Base-by-base conservation (phyloP, 495 filamentous ascomycete species). In the Penicillium arizonense region DNA sequence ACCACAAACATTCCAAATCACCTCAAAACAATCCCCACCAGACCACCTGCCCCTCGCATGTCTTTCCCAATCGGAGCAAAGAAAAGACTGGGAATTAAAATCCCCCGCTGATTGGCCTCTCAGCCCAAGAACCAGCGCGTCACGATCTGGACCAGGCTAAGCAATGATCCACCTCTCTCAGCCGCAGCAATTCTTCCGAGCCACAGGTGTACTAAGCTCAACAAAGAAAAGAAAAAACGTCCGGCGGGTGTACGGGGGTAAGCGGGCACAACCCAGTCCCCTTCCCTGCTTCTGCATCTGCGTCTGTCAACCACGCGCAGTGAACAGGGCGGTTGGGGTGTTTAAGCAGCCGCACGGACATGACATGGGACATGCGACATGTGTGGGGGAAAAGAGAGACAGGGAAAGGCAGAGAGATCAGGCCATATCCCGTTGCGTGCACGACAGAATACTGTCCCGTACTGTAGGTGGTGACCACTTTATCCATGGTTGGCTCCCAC, bases 91-190 rank as follows among this genome's bases (percentile, higher is more conserved):
- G 47, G 44, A 56, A 16, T 44, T 26, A 37, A 32, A 34, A 20
- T 32, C 12, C 10, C 21, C 37, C 6, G n/a, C 37, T 54, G 9
- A 67, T 64, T 59, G 81, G 78, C 26, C 24, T 32, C 41, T 57
- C 44, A 23, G 77, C 10, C 78, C 75, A 16, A 65, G 55, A 38
- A 58, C 79, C 44, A 54, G 14, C 38, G 16, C 13, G 24, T 82
- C 44, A 73, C 78, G 28, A 77, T 80, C 56, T 84, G 79, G 79
- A 71, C 80, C 59, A 80, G 78, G 75, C 70, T 82, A 42, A 50
- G 47, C 47, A 50, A 34, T 34, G 34, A 50, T 55, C 51, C 37
- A 23, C 49, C 51, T 23, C 18, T 48, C 41, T 55, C 51, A 46
- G 44, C 45, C 14, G 40, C 52, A 53, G 51, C 42, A 32, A 52